Percentiles rank a stretch among this genome's conserved stretches.
Conservation (phyloP, 1,139 yeast species). For the Yamadazyma epiphylla region DNA sequence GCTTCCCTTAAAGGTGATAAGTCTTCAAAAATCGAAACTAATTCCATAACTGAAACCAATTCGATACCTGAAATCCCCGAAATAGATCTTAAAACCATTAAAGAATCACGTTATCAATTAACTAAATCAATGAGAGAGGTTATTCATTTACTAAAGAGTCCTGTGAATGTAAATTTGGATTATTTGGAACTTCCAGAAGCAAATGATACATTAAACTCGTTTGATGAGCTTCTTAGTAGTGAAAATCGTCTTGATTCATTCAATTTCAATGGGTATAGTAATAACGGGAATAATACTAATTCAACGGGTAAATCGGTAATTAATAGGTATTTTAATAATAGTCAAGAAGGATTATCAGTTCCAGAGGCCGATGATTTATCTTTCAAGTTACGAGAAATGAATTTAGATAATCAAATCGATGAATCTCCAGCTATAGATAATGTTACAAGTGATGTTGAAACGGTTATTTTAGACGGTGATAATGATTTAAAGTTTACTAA, state of each 20-base stretch:
- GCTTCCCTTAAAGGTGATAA: constrained; percentile 3
- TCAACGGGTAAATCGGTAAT: constrained; percentile 4
- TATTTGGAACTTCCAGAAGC: constrained; percentile 13
- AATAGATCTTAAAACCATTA: constrained; percentile 36
- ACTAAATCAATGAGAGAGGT: constrained; percentile 42
- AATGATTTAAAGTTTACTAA: constrained; percentile 8
- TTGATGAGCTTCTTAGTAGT: constrained; percentile 17
- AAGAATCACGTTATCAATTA: constrained; percentile 36
- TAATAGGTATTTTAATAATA: constrained; percentile 7
- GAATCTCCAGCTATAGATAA: neutral
- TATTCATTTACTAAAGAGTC: constrained; percentile 36
- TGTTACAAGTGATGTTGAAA: constrained; percentile 23
- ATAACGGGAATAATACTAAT: constrained; percentile 1
- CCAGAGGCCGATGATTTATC: constrained; percentile 2
- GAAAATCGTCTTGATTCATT: constrained; percentile 12
- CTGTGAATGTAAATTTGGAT: constrained; percentile 16
- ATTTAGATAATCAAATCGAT: constrained; percentile 1
- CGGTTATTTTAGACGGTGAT: constrained; percentile 20
- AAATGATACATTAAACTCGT: constrained; percentile 11
- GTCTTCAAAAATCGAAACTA: neutral
- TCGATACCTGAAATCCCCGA: constrained; percentile 25
- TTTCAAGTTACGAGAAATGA: constrained; percentile 6
- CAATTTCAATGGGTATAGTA: constrained; percentile 10
- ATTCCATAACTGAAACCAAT: neutral
- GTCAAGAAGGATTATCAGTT: neutral